Conservation (phyloP, 208 protist species). For the Trypanosoma platydactyli region DNA sequence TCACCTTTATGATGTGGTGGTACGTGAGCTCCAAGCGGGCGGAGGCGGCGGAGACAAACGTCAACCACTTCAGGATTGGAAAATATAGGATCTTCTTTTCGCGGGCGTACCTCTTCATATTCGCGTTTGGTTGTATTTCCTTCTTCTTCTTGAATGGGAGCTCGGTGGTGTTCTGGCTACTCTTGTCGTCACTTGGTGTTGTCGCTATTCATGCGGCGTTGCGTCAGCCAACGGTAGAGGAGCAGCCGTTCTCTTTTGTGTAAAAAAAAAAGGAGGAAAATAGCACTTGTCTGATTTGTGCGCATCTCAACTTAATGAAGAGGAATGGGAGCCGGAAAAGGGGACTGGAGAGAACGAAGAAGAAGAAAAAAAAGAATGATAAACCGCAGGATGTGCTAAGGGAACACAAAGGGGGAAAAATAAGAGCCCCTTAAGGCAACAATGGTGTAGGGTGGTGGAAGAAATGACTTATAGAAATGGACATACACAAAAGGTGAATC, state of each 20-base stretch:
- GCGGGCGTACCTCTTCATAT: conserved; percentile 69
- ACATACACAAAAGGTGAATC: background rate
- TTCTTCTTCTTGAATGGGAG: conserved; percentile 86
- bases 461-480: no score
- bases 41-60: conserved; percentile 26
- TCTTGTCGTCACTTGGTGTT: conserved; percentile 68
- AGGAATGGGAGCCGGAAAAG: no score
- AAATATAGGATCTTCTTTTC: conserved; percentile 37
- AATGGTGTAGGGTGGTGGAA: no score
- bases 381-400: no score
- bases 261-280: conserved; percentile 21
- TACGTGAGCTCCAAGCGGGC: conserved; percentile 40
- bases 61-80: conserved; percentile 33
- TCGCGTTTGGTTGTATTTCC: conserved; percentile 46
- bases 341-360: background rate
- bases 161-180: conserved; percentile 83
- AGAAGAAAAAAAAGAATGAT: conserved; percentile 2
- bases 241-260: conserved; percentile 59
- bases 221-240: conserved; percentile 49
- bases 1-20: conserved; percentile 43
- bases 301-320: no score
- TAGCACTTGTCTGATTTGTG: no score
- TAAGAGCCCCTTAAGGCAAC: no score
- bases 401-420: no score
- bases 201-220: conserved; percentile 52